These are phyloP conservation scores for Candida boleticola DNA, from an alignment of 805 yeast species.

Conservation along the genomic window DNA sequence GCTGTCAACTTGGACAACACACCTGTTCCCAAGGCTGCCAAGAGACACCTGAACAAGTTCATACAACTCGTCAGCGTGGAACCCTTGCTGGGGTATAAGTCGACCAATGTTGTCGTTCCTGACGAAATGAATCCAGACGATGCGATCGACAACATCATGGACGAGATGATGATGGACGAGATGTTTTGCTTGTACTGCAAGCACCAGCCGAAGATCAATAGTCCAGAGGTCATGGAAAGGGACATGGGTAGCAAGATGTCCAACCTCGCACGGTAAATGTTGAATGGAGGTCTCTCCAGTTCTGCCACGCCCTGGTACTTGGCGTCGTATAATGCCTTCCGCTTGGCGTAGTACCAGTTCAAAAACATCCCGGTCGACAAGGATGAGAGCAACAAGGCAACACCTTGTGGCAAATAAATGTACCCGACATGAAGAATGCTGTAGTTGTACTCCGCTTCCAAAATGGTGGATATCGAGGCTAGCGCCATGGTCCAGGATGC, in stretches of 20 bases:
- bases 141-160: conserved; percentile 57
- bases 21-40: conserved; percentile 70
- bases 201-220: conserved; percentile 69
- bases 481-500: conserved; percentile 69
- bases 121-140: conserved; percentile 57
- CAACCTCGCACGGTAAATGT: conserved; percentile 55
- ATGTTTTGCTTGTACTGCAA: conserved; percentile 46
- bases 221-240: conserved; percentile 33
- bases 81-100: conserved; percentile 64
- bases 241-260: conserved; percentile 33
- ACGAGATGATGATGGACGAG: conserved; percentile 55
- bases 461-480: conserved; percentile 59
- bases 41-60: conserved; percentile 70
- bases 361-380: conserved; percentile 54
- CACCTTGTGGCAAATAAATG: conserved; percentile 73
- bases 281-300: conserved; percentile 41
- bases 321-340: conserved; percentile 18
- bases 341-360: conserved; percentile 47
- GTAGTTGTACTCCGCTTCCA: conserved; percentile 50
- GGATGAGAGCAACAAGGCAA: conserved; percentile 62
- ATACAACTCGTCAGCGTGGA: conserved; percentile 74
- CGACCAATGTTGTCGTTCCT: conserved; percentile 69
- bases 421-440: conserved; percentile 60
- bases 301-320: conserved; percentile 19
- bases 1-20: conserved; percentile 59